Conservation (phyloP, 2,329 filamentous ascomycete genomes). For the Colletotrichum siamense region DNA sequence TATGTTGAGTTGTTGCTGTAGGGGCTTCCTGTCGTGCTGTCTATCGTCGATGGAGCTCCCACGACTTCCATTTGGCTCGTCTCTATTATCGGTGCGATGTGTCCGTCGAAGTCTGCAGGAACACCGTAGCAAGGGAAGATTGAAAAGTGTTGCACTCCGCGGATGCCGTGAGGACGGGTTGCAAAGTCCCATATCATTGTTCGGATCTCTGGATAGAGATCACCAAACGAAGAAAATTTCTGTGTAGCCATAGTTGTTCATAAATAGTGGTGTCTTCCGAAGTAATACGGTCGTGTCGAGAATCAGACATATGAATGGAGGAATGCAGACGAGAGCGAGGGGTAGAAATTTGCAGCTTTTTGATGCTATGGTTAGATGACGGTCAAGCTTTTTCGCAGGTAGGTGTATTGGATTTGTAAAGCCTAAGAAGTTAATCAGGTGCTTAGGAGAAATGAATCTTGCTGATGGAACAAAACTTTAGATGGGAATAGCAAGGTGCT, state of each 20-base stretch:
- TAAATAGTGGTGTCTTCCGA: not conserved
- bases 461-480: not conserved
- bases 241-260: not conserved
- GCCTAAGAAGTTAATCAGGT: not conserved
- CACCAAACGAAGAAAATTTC: not conserved
- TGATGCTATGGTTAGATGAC: not conserved
- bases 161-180: not conserved
- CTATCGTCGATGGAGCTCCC: not conserved
- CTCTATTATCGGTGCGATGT: not conserved
- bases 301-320: not conserved
- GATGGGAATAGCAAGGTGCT: not conserved
- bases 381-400: not conserved
- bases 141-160: not conserved
- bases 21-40: not conserved
- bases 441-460: not conserved
- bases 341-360: not conserved
- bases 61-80: not conserved
- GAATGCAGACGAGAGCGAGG: not conserved
- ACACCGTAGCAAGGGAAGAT: not conserved
- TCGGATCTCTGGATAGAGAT: not conserved
- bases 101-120: not conserved
- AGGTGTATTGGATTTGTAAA: rapidly evolving
- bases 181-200: not conserved
- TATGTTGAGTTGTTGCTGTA: not conserved
- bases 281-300: not conserved